These are phyloP conservation scores for Malus sieversii DNA, from an alignment of 306 rosid species.

Conservation along the genomic window DNA sequence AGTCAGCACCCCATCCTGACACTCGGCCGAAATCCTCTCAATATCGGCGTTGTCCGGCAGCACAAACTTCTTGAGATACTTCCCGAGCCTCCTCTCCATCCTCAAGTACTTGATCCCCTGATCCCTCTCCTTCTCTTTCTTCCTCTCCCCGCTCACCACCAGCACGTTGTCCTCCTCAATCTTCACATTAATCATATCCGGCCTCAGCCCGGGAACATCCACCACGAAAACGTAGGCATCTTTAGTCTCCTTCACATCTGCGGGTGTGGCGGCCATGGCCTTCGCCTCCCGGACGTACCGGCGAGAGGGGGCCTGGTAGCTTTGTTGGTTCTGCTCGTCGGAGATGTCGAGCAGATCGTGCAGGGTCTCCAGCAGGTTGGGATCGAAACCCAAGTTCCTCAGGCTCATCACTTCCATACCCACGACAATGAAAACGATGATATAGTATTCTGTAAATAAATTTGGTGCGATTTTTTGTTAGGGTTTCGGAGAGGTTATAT, in stretches of 20 bases:
- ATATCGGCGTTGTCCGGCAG: constrained; percentile 35
- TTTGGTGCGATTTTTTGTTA: too few relatives aligned
- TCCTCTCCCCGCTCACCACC: constrained; percentile 45
- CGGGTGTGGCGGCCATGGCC: constrained; percentile 33
- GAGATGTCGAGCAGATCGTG: constrained; percentile 42
- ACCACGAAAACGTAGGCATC: constrained; percentile 16
- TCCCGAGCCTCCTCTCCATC: constrained; percentile 53
- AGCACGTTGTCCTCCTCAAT: constrained; percentile 27
- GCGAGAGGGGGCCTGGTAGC: constrained; percentile 26
- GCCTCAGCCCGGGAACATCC: constrained; percentile 33
- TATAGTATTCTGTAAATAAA: neutral
- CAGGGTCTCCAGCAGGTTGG: constrained; percentile 18
- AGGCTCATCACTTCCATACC: constrained; percentile 8
- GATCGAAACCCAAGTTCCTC: constrained; percentile 26
- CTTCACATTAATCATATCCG: constrained; percentile 24
- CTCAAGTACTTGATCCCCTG: constrained; percentile 25
- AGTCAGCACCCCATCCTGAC: constrained; percentile 38
- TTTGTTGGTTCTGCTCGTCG: constrained; percentile 23
- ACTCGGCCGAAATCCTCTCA: constrained; percentile 28
- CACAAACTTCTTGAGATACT: constrained; percentile 37
- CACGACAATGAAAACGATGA: neutral
- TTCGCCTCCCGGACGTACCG: constrained; percentile 28
- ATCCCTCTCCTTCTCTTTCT: constrained; percentile 26
- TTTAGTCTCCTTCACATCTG: constrained; percentile 27
- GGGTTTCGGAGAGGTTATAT: neutral